These are phyloP conservation scores for Cordyceps tenuipes DNA, from an alignment of 2,329 filamentous ascomycete species.

Conservation along the genomic window DNA sequence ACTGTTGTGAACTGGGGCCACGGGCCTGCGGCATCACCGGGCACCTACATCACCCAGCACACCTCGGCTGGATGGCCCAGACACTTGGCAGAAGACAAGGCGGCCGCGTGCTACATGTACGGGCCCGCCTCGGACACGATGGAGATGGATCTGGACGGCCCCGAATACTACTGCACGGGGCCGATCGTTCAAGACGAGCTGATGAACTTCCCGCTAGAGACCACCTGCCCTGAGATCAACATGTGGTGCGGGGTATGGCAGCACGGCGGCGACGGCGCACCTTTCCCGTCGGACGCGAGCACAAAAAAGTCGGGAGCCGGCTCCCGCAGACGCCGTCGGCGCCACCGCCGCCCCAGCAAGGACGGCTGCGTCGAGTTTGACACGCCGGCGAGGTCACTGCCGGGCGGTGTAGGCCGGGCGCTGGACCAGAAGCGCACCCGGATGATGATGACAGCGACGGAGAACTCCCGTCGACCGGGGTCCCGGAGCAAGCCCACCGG, in stretches of 20 bases:
- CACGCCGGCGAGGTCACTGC: too few relatives aligned
- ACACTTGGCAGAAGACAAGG: neutral
- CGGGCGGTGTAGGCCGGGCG: neutral
- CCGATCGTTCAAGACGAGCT: neutral
- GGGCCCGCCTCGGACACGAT: neutral
- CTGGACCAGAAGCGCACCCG: neutral
- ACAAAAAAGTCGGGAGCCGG: neutral
- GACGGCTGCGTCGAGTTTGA: neutral
- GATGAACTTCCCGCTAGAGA: neutral
- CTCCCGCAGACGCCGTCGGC: neutral
- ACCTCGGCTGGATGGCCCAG: neutral
- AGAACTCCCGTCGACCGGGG: neutral
- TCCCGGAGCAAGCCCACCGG: neutral
- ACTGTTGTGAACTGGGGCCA: neutral
- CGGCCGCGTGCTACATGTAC: constrained; percentile 1
- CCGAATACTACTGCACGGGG: neutral
- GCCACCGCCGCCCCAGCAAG: neutral
- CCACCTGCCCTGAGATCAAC: neutral
- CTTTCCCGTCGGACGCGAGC: neutral
- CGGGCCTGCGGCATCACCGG: neutral
- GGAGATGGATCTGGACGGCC: neutral
- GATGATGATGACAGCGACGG: neutral
- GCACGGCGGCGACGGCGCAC: neutral
- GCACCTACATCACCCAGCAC: neutral
- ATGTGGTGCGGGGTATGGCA: neutral